Percentiles rank a stretch among this genome's conserved stretches.
Conservation (phyloP, 2,329 filamentous ascomycete genomes). For the Nigrospora sphaerica region DNA sequence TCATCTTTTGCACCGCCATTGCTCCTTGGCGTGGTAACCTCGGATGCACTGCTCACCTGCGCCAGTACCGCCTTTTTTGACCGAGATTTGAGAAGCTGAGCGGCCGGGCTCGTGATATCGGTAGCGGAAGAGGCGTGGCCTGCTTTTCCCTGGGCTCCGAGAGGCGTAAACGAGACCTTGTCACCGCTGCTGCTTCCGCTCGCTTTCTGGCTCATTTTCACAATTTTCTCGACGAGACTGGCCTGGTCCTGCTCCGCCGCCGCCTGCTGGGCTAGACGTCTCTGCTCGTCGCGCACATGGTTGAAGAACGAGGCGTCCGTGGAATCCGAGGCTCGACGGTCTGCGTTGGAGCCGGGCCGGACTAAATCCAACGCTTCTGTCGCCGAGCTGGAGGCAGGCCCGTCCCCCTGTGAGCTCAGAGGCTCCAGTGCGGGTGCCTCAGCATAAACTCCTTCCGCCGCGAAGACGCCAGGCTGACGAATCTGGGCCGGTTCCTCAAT, state of each 20-base stretch:
- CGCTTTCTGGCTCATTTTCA: conserved; percentile 22
- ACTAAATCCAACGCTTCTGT: no score
- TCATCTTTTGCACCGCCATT: conserved; percentile 8
- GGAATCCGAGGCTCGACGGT: conserved; percentile 11
- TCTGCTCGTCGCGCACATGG: conserved; percentile 15
- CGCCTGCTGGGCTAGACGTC: conserved; percentile 4
- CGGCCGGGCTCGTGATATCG: conserved; percentile 17
- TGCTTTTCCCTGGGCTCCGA: conserved; percentile 10
- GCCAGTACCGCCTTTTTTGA: conserved; percentile 7
- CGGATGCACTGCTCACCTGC: conserved; percentile 11
- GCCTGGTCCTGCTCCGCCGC: conserved; percentile 17
- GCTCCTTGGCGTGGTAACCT: conserved; percentile 18
- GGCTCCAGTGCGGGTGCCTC: conserved; percentile 18
- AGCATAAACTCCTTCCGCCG: neutral
- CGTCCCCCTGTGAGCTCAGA: conserved; percentile 13
- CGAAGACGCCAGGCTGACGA: neutral
- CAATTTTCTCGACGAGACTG: conserved; percentile 22
- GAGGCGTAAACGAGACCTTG: conserved; percentile 14
- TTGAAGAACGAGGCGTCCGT: conserved; percentile 22
- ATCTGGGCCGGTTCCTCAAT: neutral
- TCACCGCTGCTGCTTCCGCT: conserved; percentile 18
- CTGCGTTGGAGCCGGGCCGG: neutral
- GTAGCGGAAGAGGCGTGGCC: conserved; percentile 17
- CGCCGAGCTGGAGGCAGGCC: no score
- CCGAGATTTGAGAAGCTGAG: conserved; percentile 5